phyloP scores from a whole-genome alignment of 148 eudicot genomes.

The Nyssa sinensis region DNA sequence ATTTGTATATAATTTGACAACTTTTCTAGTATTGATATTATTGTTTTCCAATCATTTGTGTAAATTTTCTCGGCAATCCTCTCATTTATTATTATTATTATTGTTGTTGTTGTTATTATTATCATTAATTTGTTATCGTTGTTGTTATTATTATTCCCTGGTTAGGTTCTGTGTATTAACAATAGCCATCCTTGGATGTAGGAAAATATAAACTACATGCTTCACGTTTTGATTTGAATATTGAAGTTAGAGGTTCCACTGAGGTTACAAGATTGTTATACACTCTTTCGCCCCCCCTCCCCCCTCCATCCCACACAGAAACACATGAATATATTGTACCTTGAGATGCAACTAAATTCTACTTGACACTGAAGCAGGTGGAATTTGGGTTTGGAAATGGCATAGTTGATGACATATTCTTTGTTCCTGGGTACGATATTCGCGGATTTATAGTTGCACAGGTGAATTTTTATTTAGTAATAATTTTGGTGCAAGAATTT shows the following conservation, averaged over 20 bases:
- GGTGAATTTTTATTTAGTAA: slow-evolving; percentile 38
- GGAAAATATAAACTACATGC: slow-evolving; percentile 81
- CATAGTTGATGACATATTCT: slow-evolving; percentile 72
- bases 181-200: slow-evolving; percentile 31
- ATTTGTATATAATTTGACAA: no score
- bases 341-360: slow-evolving; percentile 8
- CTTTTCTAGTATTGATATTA: no score
- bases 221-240: slow-evolving; percentile 67
- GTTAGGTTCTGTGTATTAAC: background rate
- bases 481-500: background rate
- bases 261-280: slow-evolving; percentile 80
- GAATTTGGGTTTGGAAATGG: slow-evolving; percentile 85
- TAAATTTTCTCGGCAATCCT: background rate
- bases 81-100: background rate
- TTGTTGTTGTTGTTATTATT: no score
- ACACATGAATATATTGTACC: background rate
- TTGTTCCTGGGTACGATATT: slow-evolving; percentile 81
- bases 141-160: no score
- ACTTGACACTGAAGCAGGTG: slow-evolving; percentile 51
- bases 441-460: slow-evolving; percentile 89
- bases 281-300: background rate
- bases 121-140: no score
- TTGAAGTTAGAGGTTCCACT: slow-evolving; percentile 67
- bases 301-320: background rate
- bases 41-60: background rate